phyloP scores from a whole-genome alignment of 345 rosid genomes.

The Brassica napus region DNA sequence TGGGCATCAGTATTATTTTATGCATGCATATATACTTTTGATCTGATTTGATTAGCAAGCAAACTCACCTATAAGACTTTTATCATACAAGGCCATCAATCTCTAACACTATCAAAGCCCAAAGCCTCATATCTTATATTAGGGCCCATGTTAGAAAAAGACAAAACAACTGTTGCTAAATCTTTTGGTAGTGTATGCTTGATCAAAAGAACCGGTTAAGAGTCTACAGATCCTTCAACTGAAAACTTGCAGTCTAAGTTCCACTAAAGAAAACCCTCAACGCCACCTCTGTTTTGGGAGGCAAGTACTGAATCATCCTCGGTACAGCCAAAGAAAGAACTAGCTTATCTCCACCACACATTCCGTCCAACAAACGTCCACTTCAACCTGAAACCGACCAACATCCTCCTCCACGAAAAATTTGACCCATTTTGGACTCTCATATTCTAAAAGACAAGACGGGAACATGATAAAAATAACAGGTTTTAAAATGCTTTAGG shows the following conservation, averaged over 20 bases:
- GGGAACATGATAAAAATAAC: constrained; percentile 60
- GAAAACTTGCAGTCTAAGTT: constrained; percentile 73
- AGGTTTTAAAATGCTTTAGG: constrained; percentile 69
- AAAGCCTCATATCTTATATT: background rate
- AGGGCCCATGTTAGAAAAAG: background rate
- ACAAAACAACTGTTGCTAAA: background rate
- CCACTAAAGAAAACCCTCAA: constrained; percentile 56
- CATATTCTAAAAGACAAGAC: constrained; percentile 68
- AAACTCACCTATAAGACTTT: background rate
- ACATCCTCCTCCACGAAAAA: constrained; percentile 73
- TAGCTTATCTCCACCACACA: constrained; percentile 76
- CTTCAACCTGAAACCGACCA: constrained; percentile 78
- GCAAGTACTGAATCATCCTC: constrained; percentile 56
- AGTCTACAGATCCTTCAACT: constrained; percentile 71
- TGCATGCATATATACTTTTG: background rate
- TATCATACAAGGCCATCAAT: background rate
- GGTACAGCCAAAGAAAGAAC: constrained; percentile 91
- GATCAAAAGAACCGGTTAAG: background rate
- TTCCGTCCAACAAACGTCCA: constrained; percentile 76
- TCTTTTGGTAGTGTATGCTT: background rate
- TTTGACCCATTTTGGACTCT: constrained; percentile 73
- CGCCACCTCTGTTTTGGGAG: constrained; percentile 68
- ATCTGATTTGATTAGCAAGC: background rate
- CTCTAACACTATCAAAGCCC: background rate
- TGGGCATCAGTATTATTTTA: background rate